Base-by-base conservation (phyloP, 2,329 filamentous ascomycete genomes). In the Chaetomiaceae sp. region DNA sequence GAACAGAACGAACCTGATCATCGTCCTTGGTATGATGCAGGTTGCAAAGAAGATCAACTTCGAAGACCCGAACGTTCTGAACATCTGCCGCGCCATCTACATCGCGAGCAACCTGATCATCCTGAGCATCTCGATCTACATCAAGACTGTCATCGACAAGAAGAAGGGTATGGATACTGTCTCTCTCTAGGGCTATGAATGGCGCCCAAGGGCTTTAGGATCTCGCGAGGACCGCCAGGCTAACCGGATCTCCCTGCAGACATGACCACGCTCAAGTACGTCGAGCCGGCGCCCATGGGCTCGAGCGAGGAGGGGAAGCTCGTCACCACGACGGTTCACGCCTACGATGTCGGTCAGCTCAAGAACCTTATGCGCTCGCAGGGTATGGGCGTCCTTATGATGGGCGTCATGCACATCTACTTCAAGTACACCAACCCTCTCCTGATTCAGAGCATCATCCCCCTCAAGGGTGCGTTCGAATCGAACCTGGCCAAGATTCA, bases 351-450 rank as follows among this genome's bases (percentile, higher is more conserved):
- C 64, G 75, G 80, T 63, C 92, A 97, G 76, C 80, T 97, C 67
- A 87, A 87, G 73, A 77, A 81, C 58, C 79, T 89, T 60, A 89
- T 92, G 80, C 93, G 93, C 72, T 81, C 85, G 58, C 92, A 97
- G 76, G 74, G 95, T 65, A 97, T 96, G 88, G 93, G 93, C 54
- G 78, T 99, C 53, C 91, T 81, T 70, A 99, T 99, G 91, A 97
- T 99, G 92, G 83, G 73, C 56, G 88, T 96, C 66, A 97, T 99
- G 92, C 93, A 99, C 76, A 61, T 99, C 56, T 99, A 97, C 84
- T 87, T 99, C 80, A 91, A 96, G 72, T 99, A 97, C 85, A 97
- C 91, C 76, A 99, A 97, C 83, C 93, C 93, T 37, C 87, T 99
- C 45, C 78, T 96, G 65, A 96, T 99, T 76, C 93, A 99, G 82